Percentiles rank a stretch among this genome's conserved stretches.
Evolutionary conservation across 176 grass and related monocot genomes (phyloP).

Genomic region (Paspalum vaginatum): DNA sequence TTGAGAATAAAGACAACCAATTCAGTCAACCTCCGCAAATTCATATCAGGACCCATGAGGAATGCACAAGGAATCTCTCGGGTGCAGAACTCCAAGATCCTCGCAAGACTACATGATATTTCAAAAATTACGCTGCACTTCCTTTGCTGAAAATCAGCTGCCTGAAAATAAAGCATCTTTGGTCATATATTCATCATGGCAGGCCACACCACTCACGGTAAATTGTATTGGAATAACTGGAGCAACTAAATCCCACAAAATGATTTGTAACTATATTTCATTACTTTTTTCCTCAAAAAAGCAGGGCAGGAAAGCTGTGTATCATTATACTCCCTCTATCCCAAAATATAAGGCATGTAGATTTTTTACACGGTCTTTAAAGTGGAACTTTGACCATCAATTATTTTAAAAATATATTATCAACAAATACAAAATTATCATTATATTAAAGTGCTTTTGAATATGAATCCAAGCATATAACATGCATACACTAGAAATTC

Average conservation of each 20-base stretch:
- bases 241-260: not conserved
- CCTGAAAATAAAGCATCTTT: conserved; percentile 47
- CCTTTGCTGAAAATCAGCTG: conserved; percentile 79
- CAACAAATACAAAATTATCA: no score
- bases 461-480: no score
- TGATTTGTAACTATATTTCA: not conserved
- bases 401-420: no score
- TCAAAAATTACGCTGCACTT: conserved; percentile 93
- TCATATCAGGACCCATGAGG: conserved; percentile 80
- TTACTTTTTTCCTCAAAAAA: no score
- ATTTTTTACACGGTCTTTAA: no score
- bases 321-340: no score
- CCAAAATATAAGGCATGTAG: no score
- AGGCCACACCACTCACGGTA: conserved; percentile 1
- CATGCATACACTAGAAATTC: no score
- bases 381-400: no score
- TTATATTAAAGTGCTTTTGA: no score
- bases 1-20: conserved; percentile 89
- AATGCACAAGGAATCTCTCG: conserved; percentile 78
- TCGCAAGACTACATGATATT: conserved; percentile 76
- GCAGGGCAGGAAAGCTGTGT: no score
- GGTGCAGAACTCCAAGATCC: conserved; percentile 82
- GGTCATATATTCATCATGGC: conserved; percentile 9
- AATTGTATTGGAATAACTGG: conserved; percentile 8
- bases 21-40: conserved; percentile 77